A percentile compares a stretch with the other conserved stretches of the same genome.
These are phyloP conservation scores for Picocystis sp. DNA, from an alignment of 163 green algal species.

Conservation along the genomic window DNA sequence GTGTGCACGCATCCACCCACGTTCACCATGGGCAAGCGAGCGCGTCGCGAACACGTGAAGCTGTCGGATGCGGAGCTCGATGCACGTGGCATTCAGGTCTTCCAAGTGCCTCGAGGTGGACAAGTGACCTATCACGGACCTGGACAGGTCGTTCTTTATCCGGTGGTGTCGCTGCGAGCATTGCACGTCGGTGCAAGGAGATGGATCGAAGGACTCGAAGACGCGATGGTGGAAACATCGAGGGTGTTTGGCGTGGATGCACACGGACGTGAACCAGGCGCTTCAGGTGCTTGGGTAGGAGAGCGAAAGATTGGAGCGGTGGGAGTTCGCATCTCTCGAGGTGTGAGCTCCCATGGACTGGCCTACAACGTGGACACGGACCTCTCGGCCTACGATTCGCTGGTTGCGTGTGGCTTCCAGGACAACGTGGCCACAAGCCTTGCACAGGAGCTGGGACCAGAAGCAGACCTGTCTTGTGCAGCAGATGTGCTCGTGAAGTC, in stretches of 20 bases:
- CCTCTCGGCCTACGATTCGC: conserved; percentile 35
- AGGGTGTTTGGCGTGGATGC: conserved; percentile 27
- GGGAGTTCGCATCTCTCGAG: conserved; percentile 68
- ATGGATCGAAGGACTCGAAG: conserved; percentile 81
- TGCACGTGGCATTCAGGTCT: conserved; percentile 14
- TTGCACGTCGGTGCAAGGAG: conserved; percentile 43
- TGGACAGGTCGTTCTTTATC: conserved; percentile 65
- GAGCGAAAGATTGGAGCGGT: conserved; percentile 82
- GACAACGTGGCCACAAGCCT: conserved; percentile 46
- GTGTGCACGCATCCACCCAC: conserved; percentile 49
- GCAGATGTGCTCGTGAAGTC: too few species aligned
- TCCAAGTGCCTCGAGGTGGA: conserved; percentile 15
- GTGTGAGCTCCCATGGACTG: conserved; percentile 52
- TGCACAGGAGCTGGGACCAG: conserved; percentile 18
- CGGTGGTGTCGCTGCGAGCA: conserved; percentile 43
- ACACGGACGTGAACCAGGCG: conserved; percentile 39
- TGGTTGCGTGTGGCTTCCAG: conserved; percentile 53
- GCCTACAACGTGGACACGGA: conserved; percentile 49
- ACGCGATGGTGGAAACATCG: conserved; percentile 45
- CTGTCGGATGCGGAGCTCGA: conserved; percentile 11
- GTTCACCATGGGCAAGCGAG: conserved; percentile 69
- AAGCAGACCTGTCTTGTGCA: too few species aligned
- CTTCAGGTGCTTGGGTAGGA: conserved; percentile 79
- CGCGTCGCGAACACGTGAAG: too few species aligned
- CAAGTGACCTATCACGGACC: conserved; percentile 54